A percentile compares a stretch with the other conserved stretches of the same genome.
These are phyloP conservation scores for Polytrichum commune DNA, from an alignment of 225 moss, liverwort and hornwort species.

Conservation along the genomic window DNA sequence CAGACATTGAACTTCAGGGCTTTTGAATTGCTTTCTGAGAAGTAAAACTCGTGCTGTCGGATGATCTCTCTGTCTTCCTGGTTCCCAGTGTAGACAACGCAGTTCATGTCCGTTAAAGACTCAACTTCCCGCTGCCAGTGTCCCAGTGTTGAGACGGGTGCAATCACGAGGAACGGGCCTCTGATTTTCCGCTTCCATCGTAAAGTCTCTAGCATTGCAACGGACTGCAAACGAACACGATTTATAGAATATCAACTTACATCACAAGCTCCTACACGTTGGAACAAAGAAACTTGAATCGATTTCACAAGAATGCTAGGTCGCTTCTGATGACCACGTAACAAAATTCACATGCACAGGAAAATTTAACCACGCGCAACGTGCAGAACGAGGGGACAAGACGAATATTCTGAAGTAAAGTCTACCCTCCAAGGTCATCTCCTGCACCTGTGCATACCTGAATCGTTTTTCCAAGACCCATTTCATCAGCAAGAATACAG, in stretches of 20 bases:
- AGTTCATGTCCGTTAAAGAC: slow-evolving; percentile 83
- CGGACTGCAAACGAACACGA: slow-evolving; percentile 49
- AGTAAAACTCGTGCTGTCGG: slow-evolving; percentile 60
- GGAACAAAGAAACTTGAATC: too few relatives aligned
- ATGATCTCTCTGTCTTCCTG: slow-evolving; percentile 73
- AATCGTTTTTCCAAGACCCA: slow-evolving; percentile 90
- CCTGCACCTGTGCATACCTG: slow-evolving; percentile 44
- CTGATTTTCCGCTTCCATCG: slow-evolving; percentile 48
- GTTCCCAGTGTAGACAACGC: slow-evolving; percentile 75
- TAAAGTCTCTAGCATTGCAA: slow-evolving; percentile 83
- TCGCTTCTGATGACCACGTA: background rate
- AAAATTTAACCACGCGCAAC: too few relatives aligned
- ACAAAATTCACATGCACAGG: too few relatives aligned
- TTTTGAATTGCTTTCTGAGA: slow-evolving; percentile 37
- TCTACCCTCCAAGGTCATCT: too few relatives aligned
- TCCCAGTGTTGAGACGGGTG: slow-evolving; percentile 82
- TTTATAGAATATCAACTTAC: background rate
- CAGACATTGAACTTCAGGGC: slow-evolving; percentile 71
- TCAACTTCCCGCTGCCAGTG: slow-evolving; percentile 95
- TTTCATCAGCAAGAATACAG: slow-evolving; percentile 82
- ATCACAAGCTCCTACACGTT: too few relatives aligned
- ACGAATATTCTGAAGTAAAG: too few relatives aligned
- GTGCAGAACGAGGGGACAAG: too few relatives aligned
- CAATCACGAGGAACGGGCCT: slow-evolving; percentile 82
- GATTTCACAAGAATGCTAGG: too few relatives aligned